Evolutionary conservation across 495 filamentous ascomycete species (phyloP).

Genomic region (Penicillium subrubescens): DNA sequence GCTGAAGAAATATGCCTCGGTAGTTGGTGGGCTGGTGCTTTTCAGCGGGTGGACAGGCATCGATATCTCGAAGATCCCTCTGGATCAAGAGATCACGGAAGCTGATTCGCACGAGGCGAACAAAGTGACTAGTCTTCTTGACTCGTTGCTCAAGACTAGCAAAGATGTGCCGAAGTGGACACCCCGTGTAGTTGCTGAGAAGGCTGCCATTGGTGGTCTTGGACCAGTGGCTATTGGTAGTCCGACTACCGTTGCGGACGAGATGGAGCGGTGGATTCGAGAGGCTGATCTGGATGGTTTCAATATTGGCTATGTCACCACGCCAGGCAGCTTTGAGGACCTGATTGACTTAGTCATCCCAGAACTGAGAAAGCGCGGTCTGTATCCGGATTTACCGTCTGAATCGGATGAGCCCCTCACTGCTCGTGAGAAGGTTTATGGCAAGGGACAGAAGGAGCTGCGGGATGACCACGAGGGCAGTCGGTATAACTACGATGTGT

Average conservation of each 20-base stretch:
- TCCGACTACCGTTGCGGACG: conserved; percentile 56
- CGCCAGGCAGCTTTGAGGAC: conserved; percentile 63
- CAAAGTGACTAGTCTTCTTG: conserved; percentile 53
- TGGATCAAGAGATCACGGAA: conserved; percentile 57
- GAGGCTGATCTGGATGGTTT: conserved; percentile 66
- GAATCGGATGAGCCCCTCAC: conserved; percentile 48
- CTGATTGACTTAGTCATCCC: conserved; percentile 62
- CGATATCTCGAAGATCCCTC: conserved; percentile 57
- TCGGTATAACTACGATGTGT: conserved; percentile 59
- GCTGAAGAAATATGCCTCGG: conserved; percentile 52
- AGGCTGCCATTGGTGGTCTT: conserved; percentile 59
- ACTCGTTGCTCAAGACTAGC: conserved; percentile 52
- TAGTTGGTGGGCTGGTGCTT: conserved; percentile 58
- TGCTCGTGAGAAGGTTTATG: conserved; percentile 62
- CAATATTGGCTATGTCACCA: conserved; percentile 56
- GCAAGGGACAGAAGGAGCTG: conserved; percentile 55
- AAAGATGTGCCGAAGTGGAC: conserved; percentile 56
- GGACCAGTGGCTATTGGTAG: conserved; percentile 57
- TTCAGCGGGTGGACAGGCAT: conserved; percentile 66
- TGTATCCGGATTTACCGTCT: conserved; percentile 40
- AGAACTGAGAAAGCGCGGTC: conserved; percentile 55
- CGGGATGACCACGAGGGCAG: conserved; percentile 57
- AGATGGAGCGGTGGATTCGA: conserved; percentile 58
- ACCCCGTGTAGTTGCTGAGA: conserved; percentile 54
- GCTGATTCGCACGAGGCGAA: conserved; percentile 55